Evolutionary conservation across 495 filamentous ascomycete genomes (phyloP).

Genomic region (Tuber borchii): DNA sequence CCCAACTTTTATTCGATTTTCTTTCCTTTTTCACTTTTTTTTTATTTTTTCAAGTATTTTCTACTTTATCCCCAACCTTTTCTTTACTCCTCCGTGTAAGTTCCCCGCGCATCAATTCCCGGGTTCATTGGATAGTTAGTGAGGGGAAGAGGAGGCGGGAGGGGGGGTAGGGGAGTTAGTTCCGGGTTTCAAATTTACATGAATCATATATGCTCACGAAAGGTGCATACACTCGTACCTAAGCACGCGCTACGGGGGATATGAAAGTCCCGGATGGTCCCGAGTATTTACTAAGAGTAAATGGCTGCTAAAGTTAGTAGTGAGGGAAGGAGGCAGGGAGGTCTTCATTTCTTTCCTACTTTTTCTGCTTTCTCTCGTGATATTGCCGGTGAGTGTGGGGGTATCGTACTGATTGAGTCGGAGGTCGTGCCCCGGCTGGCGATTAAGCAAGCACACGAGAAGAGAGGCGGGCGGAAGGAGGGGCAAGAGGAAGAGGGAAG

Average conservation of each 20-base stretch:
- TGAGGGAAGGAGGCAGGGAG: neutral
- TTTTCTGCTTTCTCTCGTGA: neutral
- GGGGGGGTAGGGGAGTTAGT: neutral
- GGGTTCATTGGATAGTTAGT: neutral
- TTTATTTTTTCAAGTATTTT: too few species aligned
- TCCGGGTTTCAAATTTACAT: neutral
- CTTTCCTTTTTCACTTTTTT: neutral
- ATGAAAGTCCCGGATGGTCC: neutral
- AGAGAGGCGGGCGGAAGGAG: neutral
- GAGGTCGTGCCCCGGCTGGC: neutral
- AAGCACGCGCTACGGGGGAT: neutral
- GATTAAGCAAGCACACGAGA: neutral
- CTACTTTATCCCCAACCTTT: neutral
- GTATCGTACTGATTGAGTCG: neutral
- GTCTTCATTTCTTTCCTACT: neutral
- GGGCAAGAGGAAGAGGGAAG: neutral
- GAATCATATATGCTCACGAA: neutral
- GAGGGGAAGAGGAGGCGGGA: neutral
- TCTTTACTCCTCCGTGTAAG: neutral
- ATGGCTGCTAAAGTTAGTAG: neutral
- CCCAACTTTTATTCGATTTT: neutral
- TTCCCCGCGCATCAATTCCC: neutral
- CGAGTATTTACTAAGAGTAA: neutral
- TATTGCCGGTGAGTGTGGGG: neutral
- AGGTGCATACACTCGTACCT: neutral